A percentile compares a stretch with the other conserved stretches of the same genome.
These are phyloP conservation scores for Flaveria ramosissima DNA, from an alignment of 129 eudicot species.

Conservation along the genomic window DNA sequence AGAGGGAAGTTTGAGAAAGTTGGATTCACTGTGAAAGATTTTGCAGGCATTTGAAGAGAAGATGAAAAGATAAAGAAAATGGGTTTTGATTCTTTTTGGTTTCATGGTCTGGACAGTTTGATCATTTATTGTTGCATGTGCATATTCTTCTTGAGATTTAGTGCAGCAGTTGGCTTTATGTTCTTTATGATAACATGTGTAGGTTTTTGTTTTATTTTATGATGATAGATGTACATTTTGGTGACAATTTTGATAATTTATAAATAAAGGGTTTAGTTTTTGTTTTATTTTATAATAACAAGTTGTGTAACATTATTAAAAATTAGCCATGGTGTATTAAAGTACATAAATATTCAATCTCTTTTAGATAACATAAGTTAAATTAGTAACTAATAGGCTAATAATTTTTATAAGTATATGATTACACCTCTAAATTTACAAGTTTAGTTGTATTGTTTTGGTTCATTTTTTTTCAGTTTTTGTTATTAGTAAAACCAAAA, in stretches of 20 bases:
- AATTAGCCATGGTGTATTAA: too few relatives aligned
- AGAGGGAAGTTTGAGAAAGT: constrained; percentile 92
- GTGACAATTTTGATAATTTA: constrained; percentile 15
- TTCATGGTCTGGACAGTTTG: constrained; percentile 21
- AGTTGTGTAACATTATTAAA: too few relatives aligned
- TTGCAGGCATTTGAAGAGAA: constrained; percentile 53
- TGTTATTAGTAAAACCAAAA: too few relatives aligned
- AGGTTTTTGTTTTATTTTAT: constrained; percentile 28
- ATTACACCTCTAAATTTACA: too few relatives aligned
- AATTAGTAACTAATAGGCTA: too few relatives aligned
- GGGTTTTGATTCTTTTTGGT: neutral
- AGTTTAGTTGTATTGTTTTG: too few relatives aligned
- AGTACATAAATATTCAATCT: too few relatives aligned
- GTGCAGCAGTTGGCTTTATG: constrained; percentile 36
- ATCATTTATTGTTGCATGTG: constrained; percentile 35
- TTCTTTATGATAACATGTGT: constrained; percentile 30
- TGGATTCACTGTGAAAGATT: constrained; percentile 91
- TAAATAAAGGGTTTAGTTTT: neutral
- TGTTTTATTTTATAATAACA: neutral
- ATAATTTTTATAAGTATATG: too few relatives aligned
- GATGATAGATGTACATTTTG: constrained; percentile 21
- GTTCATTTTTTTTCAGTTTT: too few relatives aligned
- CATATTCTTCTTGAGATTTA: constrained; percentile 38
- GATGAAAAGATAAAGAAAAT: neutral
- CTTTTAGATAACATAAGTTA: too few relatives aligned